A percentile compares a stretch with the other conserved stretches of the same genome.
Conservation (phyloP, 768 basidiomycete genomes). For the Mycena floridula region DNA sequence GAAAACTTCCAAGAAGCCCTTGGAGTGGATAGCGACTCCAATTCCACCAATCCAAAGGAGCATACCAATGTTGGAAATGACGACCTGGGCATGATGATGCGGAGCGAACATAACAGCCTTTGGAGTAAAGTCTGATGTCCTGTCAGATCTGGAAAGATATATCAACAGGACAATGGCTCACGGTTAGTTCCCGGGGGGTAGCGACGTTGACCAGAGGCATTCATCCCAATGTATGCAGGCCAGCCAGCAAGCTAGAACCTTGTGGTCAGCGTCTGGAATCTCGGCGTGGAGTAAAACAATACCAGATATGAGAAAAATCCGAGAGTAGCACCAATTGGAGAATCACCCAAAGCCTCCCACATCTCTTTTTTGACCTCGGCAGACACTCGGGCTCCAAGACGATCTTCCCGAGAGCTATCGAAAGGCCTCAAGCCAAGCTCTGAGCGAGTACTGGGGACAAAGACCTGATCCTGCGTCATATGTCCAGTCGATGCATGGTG, state of each 20-base stretch:
- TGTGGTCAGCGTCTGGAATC: conserved; percentile 1
- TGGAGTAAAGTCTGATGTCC: conserved; percentile 64
- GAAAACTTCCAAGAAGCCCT: conserved; percentile 69
- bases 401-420: conserved; percentile 61
- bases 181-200: conserved; percentile 81
- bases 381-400: conserved; percentile 56
- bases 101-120: conserved; percentile 75
- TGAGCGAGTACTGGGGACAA: conserved; percentile 86
- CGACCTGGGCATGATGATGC: conserved; percentile 68
- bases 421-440: conserved; percentile 59
- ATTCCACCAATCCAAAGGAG: conserved; percentile 63
- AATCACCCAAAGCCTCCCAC: conserved; percentile 86
- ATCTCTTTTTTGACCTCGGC: conserved; percentile 67
- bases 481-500: conserved; percentile 95
- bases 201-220: conserved; percentile 78
- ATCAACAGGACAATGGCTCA: conserved; percentile 30
- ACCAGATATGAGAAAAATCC: conserved; percentile 57
- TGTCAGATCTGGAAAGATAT: not conserved
- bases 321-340: conserved; percentile 66
- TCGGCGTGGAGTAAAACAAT: conserved; percentile 12
- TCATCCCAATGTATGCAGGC: conserved; percentile 76
- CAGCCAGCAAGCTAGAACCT: conserved; percentile 67
- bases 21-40: conserved; percentile 45
- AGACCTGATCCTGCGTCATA: conserved; percentile 93
- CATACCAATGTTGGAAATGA: conserved; percentile 82